These are phyloP conservation scores for Cytospora chrysosperma DNA, from an alignment of 2,329 filamentous ascomycete genomes.

Conservation along the genomic window DNA sequence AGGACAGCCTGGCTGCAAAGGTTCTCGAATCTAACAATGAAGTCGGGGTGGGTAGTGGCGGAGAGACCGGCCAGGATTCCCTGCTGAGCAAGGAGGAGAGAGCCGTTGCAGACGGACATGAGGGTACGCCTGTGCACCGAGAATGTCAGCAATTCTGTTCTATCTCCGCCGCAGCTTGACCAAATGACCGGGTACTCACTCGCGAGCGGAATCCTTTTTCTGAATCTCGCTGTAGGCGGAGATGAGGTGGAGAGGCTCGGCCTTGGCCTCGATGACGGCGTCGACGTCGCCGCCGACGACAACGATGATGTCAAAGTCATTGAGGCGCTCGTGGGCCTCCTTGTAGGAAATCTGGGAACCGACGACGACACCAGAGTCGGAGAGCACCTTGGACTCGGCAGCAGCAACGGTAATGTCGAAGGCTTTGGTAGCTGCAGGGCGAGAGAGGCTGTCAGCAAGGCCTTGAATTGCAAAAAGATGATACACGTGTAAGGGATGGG, in stretches of 20 bases:
- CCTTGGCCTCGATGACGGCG: conserved; percentile 63
- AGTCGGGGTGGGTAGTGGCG: conserved; percentile 81
- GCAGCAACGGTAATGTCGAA: conserved; percentile 59
- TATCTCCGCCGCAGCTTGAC: background rate
- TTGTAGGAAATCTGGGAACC: conserved; percentile 75
- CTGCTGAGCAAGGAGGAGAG: conserved; percentile 72
- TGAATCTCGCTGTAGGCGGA: conserved; percentile 76
- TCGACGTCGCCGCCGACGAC: conserved; percentile 70
- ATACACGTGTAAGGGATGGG: conserved; percentile 2
- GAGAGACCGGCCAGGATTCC: conserved; percentile 77
- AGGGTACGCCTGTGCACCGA: conserved; percentile 57
- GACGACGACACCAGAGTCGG: conserved; percentile 65
- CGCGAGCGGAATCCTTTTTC: conserved; percentile 73
- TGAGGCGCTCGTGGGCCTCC: conserved; percentile 70
- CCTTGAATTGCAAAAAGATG: background rate
- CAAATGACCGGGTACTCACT: conserved; percentile 38
- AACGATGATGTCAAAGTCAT: conserved; percentile 78
- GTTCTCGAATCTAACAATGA: conserved; percentile 77
- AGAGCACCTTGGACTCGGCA: conserved; percentile 54
- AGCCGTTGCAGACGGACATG: conserved; percentile 76
- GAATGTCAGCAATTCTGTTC: background rate
- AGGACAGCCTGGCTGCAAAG: conserved; percentile 73
- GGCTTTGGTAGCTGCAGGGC: conserved; percentile 49
- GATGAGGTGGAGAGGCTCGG: conserved; percentile 70
- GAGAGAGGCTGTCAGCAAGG: background rate